Evolutionary conservation across 2,329 filamentous ascomycete species (phyloP).

Genomic region (Teratosphaeria nubilosa): DNA sequence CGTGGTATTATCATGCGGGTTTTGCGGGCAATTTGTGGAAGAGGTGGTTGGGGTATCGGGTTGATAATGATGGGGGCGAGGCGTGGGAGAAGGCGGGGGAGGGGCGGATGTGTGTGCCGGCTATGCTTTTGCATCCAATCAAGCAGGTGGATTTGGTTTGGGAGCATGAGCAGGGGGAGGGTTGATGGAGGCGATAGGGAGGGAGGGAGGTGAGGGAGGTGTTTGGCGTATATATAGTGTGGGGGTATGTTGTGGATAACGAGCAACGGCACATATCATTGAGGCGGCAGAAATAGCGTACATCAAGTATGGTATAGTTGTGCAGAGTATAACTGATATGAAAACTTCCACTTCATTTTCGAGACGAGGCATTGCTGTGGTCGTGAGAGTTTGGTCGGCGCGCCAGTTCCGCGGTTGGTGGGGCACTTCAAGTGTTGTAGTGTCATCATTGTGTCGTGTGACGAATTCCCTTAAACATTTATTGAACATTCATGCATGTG

Average conservation of each 20-base stretch:
- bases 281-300: background rate
- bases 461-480: background rate
- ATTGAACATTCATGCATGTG: background rate
- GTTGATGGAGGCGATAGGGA: too few species aligned
- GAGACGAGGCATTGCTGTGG: too few species aligned
- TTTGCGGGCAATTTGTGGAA: conserved; percentile 46
- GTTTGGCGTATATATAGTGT: background rate
- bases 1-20: conserved; percentile 45
- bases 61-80: conserved; percentile 41
- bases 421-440: background rate
- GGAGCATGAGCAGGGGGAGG: conserved; percentile 24
- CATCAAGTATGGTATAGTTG: background rate
- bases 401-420: background rate
- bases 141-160: conserved; percentile 41
- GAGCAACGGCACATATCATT: background rate
- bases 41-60: conserved; percentile 45
- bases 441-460: background rate
- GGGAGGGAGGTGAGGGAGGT: background rate
- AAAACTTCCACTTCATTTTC: too few species aligned
- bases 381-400: too few species aligned
- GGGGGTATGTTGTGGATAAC: background rate
- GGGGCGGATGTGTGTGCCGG: conserved; percentile 41
- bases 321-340: too few species aligned
- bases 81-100: conserved; percentile 34
- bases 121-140: conserved; percentile 40